These are phyloP conservation scores for Yamadazyma songkhlaensis DNA, from an alignment of 1,139 yeast species.

Conservation along the genomic window DNA sequence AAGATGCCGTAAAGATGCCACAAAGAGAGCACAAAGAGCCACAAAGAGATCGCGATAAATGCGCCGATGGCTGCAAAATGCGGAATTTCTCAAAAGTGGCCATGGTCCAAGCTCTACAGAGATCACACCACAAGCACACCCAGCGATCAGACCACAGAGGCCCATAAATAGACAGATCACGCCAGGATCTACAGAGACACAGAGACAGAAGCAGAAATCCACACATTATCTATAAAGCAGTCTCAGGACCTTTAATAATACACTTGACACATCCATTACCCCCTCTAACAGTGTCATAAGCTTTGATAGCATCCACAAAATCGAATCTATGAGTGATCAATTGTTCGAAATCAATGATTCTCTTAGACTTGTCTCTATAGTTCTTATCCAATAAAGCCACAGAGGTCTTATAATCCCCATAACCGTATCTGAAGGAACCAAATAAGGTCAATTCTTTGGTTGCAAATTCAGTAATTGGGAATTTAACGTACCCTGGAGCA, in stretches of 20 bases:
- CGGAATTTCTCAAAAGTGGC: too few relatives aligned
- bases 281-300: conserved; percentile 66
- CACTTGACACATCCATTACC: conserved; percentile 46
- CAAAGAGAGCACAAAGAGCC: too few relatives aligned
- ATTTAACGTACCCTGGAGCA: conserved; percentile 61
- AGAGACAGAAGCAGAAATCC: too few relatives aligned
- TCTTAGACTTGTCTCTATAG: conserved; percentile 55
- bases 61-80: too few relatives aligned
- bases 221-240: background rate
- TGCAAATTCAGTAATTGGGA: conserved; percentile 74
- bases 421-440: conserved; percentile 82
- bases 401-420: conserved; percentile 74
- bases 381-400: conserved; percentile 61
- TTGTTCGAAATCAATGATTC: conserved; percentile 43
- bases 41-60: too few relatives aligned
- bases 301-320: conserved; percentile 74
- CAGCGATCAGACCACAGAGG: too few relatives aligned
- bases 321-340: conserved; percentile 77
- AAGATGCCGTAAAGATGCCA: too few relatives aligned
- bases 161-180: too few relatives aligned
- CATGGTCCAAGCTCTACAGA: too few relatives aligned
- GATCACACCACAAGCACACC: too few relatives aligned
- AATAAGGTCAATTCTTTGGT: conserved; percentile 67
- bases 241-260: conserved; percentile 43
- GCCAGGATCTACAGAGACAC: too few relatives aligned